These are phyloP conservation scores for Helminthosporium solani DNA, from an alignment of 2,329 filamentous ascomycete genomes.

Conservation along the genomic window DNA sequence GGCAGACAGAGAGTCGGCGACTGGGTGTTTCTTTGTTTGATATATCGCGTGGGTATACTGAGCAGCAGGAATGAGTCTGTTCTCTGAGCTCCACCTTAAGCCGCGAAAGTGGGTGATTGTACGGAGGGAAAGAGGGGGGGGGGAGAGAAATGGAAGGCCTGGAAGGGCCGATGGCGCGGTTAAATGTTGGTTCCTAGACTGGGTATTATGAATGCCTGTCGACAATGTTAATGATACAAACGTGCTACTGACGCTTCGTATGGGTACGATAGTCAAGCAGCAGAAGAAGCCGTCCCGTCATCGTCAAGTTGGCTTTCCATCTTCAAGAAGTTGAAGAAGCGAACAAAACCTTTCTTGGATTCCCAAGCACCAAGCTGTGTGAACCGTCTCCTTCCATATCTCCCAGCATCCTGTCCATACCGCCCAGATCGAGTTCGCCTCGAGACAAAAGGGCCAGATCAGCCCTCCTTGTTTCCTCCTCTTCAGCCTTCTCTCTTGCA, in stretches of 20 bases:
- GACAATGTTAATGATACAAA: slow-evolving; percentile 1
- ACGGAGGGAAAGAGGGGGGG: neutral
- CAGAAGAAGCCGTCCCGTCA: neutral
- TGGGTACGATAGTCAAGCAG: too few relatives aligned
- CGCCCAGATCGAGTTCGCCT: slow-evolving; percentile 50
- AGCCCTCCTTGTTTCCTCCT: slow-evolving; percentile 28
- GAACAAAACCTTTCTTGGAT: slow-evolving; percentile 39
- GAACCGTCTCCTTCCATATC: slow-evolving; percentile 31
- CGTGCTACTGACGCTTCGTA: neutral
- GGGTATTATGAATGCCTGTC: neutral
- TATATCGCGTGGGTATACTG: slow-evolving; percentile 56
- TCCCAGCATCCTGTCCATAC: slow-evolving; percentile 50
- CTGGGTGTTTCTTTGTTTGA: slow-evolving; percentile 32
- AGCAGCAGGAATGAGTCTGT: slow-evolving; percentile 54
- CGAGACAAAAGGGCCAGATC: slow-evolving; percentile 48
- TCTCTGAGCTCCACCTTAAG: slow-evolving; percentile 55
- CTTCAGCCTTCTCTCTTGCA: slow-evolving; percentile 30
- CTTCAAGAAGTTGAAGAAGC: slow-evolving; percentile 29
- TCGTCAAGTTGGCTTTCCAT: neutral
- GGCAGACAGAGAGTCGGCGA: slow-evolving; percentile 24
- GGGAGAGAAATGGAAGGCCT: neutral
- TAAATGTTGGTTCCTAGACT: neutral
- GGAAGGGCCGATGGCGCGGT: neutral
- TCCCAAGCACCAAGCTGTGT: slow-evolving; percentile 29
- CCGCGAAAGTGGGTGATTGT: slow-evolving; percentile 39